phyloP scores from a whole-genome alignment of 768 basidiomycete species.

The Candolleomyces aberdarensis region DNA sequence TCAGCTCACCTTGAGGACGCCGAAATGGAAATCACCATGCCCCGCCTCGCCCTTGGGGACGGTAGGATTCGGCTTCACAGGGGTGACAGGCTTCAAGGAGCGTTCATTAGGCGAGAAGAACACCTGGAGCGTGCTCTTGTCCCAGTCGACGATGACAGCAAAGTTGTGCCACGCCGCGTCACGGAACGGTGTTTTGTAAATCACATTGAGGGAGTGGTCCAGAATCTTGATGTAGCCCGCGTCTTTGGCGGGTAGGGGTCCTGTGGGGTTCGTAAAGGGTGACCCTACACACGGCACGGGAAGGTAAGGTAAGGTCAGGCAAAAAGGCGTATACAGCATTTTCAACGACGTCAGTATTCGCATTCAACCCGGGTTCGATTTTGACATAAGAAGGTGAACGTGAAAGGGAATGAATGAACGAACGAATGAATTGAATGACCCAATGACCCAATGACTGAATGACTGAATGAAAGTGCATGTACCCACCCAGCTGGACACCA shows the following conservation, averaged over 20 bases:
- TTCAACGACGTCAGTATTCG: too few species aligned
- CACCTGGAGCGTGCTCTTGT: conserved; percentile 42
- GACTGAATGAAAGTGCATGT: background rate
- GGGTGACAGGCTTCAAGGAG: conserved; percentile 41
- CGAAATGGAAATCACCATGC: conserved; percentile 61
- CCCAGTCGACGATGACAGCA: conserved; percentile 57
- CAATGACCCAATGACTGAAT: background rate
- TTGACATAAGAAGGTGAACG: too few species aligned
- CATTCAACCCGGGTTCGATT: too few species aligned
- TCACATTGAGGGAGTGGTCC: conserved; percentile 49
- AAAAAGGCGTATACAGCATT: too few species aligned
- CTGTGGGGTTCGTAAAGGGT: conserved; percentile 53
- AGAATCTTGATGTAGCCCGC: conserved; percentile 52
- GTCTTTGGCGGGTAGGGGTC: conserved; percentile 34
- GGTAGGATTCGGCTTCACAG: conserved; percentile 38
- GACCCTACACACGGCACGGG: conserved; percentile 30
- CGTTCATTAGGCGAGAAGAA: conserved; percentile 45
- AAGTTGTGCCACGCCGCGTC: conserved; percentile 55
- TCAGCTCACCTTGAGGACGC: conserved; percentile 49
- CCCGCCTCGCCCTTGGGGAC: conserved; percentile 38
- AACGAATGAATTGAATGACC: too few species aligned
- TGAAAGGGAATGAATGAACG: conserved; percentile 16
- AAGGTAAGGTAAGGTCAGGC: too few species aligned
- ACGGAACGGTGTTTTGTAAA: conserved; percentile 48
- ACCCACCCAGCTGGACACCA: conserved; percentile 53